phyloP scores from a whole-genome alignment of 495 filamentous ascomycete genomes.

The Xylaria grammica region DNA sequence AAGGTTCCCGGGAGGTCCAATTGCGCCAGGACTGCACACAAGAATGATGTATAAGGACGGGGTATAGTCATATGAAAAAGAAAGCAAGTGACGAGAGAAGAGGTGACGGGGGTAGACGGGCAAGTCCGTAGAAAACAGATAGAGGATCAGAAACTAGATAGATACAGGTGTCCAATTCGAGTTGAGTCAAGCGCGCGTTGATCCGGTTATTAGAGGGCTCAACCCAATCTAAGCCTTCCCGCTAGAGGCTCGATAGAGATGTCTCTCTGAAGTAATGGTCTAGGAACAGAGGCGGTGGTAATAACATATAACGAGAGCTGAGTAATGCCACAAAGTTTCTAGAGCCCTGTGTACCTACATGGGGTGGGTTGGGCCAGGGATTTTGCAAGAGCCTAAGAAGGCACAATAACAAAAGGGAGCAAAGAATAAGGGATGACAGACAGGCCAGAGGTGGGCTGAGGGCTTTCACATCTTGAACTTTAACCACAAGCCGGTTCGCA shows the following conservation, averaged over 20 bases:
- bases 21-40: conserved; percentile 9
- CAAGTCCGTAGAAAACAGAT: not conserved
- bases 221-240: not conserved
- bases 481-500: not conserved
- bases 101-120: not conserved
- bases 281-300: conserved; percentile 1
- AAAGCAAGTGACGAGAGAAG: not conserved
- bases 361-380: not conserved
- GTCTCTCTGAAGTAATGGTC: not conserved
- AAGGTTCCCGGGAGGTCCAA: not conserved
- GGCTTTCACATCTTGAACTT: conserved; percentile 14
- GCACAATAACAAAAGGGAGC: too few species aligned
- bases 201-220: not conserved
- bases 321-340: conserved; percentile 4
- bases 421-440: not conserved
- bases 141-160: not conserved
- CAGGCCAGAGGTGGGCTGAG: conserved; percentile 3
- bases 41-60: not conserved
- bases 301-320: not conserved
- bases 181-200: conserved; percentile 9
- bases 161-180: not conserved
- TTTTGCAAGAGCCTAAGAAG: too few species aligned
- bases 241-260: conserved; percentile 11
- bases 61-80: not conserved
- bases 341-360: conserved; percentile 1